Base-by-base conservation (phyloP, 2,329 filamentous ascomycete genomes). In the Thyridium curvatum region DNA sequence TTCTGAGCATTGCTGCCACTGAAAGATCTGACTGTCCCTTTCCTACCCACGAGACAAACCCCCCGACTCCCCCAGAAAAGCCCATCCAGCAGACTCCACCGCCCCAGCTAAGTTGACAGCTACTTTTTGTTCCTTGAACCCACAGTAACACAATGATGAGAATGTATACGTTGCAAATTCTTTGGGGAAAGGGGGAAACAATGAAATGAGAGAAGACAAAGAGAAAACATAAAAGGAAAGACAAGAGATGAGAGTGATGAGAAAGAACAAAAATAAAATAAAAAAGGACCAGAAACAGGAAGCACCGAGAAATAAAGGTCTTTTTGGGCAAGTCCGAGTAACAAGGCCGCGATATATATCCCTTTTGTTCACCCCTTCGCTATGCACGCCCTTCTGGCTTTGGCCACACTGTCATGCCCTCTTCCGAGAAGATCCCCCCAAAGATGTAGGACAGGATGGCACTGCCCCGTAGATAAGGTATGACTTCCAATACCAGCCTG, bases 71-170 rank as follows among this genome's bases (percentile, higher is more conserved):
- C n/a, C 36, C 26, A 18, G 8, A 28, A 30, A 15, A 28, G 21
- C 35, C 18, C 4, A 38, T 32, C 36, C 36, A 21, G 36, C 36
- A 30, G 36, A 26, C 38, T 32, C 32, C 60, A 62, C 59, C 30
- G 30, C 36, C 16, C 16, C 61, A 26, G 21, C 61, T 54, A 47
- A 54, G 57, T 60, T 58, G 51, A 55, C 54, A 53, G 52, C 55
- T 51, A 49, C 50, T 61, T 37, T 15, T 33, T 33, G 32, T 33
- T 33, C 10, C 15, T 13, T n/a, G 30, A 32, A 32, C 13, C 21
- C 13, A 42, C 40, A 37, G 30, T 41, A 43, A 41, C 16, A 45
- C 29, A 37, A 33, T 35, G 37, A 35, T 43, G 41, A 35, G 29
- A 38, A 35, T 32, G 38, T 37, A 59, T 51, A 53, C 55, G 56